A percentile compares a stretch with the other conserved stretches of the same genome.
These are phyloP conservation scores for Cryptococcus maquisensis DNA, from an alignment of 1,284 basidiomycete species.

Conservation along the genomic window DNA sequence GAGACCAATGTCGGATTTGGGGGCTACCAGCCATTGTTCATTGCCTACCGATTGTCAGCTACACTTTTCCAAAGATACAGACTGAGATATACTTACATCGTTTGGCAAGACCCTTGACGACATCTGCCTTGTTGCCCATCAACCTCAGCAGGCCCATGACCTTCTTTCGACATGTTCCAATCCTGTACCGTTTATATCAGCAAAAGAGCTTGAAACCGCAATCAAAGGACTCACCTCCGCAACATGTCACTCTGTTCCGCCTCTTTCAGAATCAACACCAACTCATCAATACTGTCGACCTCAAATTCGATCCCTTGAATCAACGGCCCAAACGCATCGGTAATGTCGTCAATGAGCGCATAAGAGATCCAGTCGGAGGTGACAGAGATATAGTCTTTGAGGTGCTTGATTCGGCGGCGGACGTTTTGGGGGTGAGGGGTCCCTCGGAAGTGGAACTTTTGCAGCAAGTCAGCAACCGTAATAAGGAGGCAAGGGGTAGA, in stretches of 20 bases:
- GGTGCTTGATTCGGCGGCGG: constrained; percentile 94
- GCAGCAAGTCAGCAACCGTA: neutral
- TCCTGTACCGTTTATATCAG: constrained; percentile 54
- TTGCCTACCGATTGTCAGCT: constrained; percentile 58
- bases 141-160: constrained; percentile 92
- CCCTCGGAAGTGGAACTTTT: constrained; percentile 91
- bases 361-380: constrained; percentile 99
- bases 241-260: constrained; percentile 77
- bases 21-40: constrained; percentile 98
- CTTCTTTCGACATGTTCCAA: constrained; percentile 98
- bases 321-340: constrained; percentile 96
- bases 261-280: constrained; percentile 91
- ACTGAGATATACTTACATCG: constrained; percentile 53
- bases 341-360: constrained; percentile 98
- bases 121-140: constrained; percentile 99
- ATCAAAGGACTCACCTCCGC: constrained; percentile 50
- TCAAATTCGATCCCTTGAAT: constrained; percentile 99
- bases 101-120: constrained; percentile 97
- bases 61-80: neutral
- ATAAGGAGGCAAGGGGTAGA: neutral
- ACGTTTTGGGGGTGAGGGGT: constrained; percentile 98
- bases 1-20: constrained; percentile 93
- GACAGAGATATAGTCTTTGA: constrained; percentile 98
- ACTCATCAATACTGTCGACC: constrained; percentile 97
- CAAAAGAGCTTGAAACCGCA: neutral